Base-by-base conservation (phyloP, 2,329 filamentous ascomycete species). In the Dothiorella sarmentorum region DNA sequence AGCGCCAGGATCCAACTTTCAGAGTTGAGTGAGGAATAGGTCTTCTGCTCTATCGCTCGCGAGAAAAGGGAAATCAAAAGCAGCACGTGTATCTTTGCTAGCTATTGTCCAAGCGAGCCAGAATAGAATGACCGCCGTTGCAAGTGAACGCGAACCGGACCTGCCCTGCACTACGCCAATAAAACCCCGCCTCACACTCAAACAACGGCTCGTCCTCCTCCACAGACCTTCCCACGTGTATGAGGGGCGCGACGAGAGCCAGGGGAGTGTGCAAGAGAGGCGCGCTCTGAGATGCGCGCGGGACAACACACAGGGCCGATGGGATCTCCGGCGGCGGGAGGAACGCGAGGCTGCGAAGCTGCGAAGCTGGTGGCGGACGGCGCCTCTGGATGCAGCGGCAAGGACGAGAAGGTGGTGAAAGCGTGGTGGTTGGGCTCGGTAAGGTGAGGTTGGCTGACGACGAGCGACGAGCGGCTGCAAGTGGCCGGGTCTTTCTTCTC, bases 71-170 rank as follows among this genome's bases (percentile, higher is more conserved):
- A 67, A 66, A 71, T 67, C 68, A 71, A 70, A 71, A 66, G 63
- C 67, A 69, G 69, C 70, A 74, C 38, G 57, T 74, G 69, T 71
- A 72, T 76, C 74, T 75, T 73, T 76, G 75, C 77, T 80, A 79
- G 76, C 77, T 80, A 80, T 70, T 64, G 63, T 64, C 64, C 67
- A 67, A 66, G 53, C 56, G 58, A 64, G 63, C 66, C 68, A 53
- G 49, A 53, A 53, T 67, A 64, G 60, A 62, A 61, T 65, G 61
- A 64, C 62, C 61, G 63, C 65, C 66, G 66, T 38, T 53, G 49
- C 24, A 53, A 44, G 45, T 59, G 57, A 53, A 59, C 31, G 45
- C 37, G 49, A 59, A 35, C 57, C 40, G 57, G 20, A 45, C 38
- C 57, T 59, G 57, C 47, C 49, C 57, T 37, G 49, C 38, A 53